Base-by-base conservation (phyloP, 2,329 filamentous ascomycete genomes). In the Neocatenulostroma microsporum region DNA sequence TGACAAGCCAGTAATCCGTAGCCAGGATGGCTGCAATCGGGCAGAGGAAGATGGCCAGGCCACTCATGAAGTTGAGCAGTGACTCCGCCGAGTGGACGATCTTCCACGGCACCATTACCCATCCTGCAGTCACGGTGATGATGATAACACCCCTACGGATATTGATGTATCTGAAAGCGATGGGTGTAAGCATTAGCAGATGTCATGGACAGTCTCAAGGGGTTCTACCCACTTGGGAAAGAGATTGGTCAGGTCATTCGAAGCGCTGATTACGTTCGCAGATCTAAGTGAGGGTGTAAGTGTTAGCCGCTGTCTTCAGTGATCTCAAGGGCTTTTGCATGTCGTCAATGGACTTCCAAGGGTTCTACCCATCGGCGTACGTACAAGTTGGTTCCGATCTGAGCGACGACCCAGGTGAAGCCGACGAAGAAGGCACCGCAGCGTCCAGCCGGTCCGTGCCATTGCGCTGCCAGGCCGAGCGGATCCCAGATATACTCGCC, bases 1-100 rank as follows among this genome's bases (percentile, higher is more conserved):
- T 71, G 6, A 80, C 56, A 28, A 76, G 50, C 73, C 74, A 80
- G 50, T 72, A 80, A 46, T 81, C 77, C 10, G 67, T 66, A 0
- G 44, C 47, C 9, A 50, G 70, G 44, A 81, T 74, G 1, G 70
- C 69, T 0, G 74, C 73, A 40, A 82, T 76, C 0, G 78, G 77
- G 6, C 74, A 77, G 0, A 82, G 62, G 58, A 83, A 82, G 25
- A 82, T 68, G 1, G 72, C 70, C 53, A 80, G 78, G 1, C 77
- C 78, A 28, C 70, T 67, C 70, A 84, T 80, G 46, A 57, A 57
- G 8, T 44, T 51, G 17, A 80, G 58, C 46, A 82, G 75, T 1
- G 69, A 75, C 2, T 58, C 54, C 2, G 77, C 78, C 0, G 71
- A 76, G 21, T 57, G 64, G 13, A 81, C 62, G 39, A 82, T 81